Evolutionary conservation across 2,329 filamentous ascomycete species (phyloP), one percentile per base, ranked within the genome.

Genomic region (Botrytis fabae): DNA sequence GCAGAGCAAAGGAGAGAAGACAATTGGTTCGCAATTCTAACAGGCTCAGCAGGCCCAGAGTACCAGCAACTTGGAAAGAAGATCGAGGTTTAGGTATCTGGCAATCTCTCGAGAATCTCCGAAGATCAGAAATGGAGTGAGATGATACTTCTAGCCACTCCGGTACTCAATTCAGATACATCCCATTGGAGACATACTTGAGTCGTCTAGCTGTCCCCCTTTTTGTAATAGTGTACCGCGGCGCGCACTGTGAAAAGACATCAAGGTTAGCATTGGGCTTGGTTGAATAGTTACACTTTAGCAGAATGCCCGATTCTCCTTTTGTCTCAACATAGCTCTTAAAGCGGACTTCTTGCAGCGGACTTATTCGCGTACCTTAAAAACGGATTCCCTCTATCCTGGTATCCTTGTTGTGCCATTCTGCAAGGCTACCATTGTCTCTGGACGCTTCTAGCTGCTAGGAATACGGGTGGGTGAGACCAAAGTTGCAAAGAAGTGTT

Each of bases 371-470:
- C 51, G 51, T 28, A 7, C 28, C n/a, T 28, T n/a, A n/a, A 8
- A 57, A 32, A 57, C n/a, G 28, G 16, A 18, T 57, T n/a, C 28
- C 18, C 51, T 18, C 6, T 18, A 57, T 57, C 51, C 14, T 57
- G 18, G 60, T 40, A 42, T 25, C 22, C 25, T 28, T 68, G 32
- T 40, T 54, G 48, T 48, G n/a, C 12, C 20, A 20, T 38, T 54
- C 46, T 68, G 64, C 64, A 68, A 68, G 64, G 64, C 64, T 68
- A 54, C 64, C 46, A 68, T 5, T 54, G 12, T 28, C 32, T 68
- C 20, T 40, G 28, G 32, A 68, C 38, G 35, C 46, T 54, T 68
- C 46, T 35, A 32, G 46, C 8, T 54, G 48, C n/a, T 7, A 28
- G n/a, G n/a, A 57, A 57, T 57, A 25, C 9, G 9, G n/a, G 63